Conservation (phyloP, 1,284 basidiomycete species). For the Cutaneotrichosporon dermatis region DNA sequence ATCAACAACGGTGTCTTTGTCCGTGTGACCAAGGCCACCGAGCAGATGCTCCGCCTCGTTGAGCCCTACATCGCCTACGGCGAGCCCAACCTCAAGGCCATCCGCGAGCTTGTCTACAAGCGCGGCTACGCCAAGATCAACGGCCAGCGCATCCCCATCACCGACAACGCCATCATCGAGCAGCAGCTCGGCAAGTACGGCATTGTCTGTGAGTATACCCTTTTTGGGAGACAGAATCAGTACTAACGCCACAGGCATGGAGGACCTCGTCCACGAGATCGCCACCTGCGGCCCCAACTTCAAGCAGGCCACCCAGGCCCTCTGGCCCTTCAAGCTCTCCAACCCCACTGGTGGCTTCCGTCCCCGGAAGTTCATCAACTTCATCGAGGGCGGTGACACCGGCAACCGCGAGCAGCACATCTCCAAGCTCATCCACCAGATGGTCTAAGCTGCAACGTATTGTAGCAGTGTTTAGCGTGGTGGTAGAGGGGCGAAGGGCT, state of each 20-base stretch:
- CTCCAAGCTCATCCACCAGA: slow-evolving; percentile 94
- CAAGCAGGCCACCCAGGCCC: slow-evolving; percentile 95
- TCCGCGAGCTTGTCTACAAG: slow-evolving; percentile 99
- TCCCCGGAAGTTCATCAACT: slow-evolving; percentile 93
- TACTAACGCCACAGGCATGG: slow-evolving; percentile 53
- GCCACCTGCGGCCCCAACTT: slow-evolving; percentile 95
- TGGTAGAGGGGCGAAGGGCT: slow-evolving; percentile 21
- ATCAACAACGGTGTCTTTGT: slow-evolving; percentile 99
- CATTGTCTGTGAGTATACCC: slow-evolving; percentile 70
- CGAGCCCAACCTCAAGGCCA: slow-evolving; percentile 86
- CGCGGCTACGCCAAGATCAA: slow-evolving; percentile 98
- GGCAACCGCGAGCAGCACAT: slow-evolving; percentile 95
- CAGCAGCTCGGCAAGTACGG: slow-evolving; percentile 86
- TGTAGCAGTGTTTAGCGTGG: slow-evolving; percentile 8
- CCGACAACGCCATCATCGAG: slow-evolving; percentile 93
- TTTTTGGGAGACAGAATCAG: background rate
- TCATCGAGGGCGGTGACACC: slow-evolving; percentile 84
- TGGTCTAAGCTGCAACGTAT: slow-evolving; percentile 63
- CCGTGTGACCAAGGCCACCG: slow-evolving; percentile 92
- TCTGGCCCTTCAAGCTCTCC: slow-evolving; percentile 99
- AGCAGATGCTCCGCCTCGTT: slow-evolving; percentile 96
- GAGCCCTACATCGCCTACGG: slow-evolving; percentile 97
- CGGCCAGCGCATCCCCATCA: slow-evolving; percentile 94
- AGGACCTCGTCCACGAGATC: slow-evolving; percentile 98
- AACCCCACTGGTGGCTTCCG: slow-evolving; percentile 99